Percentiles rank a stretch among this genome's conserved stretches.
These are phyloP conservation scores for Camellia lanceoleosa DNA, from an alignment of 148 eudicot genomes.

Conservation along the genomic window DNA sequence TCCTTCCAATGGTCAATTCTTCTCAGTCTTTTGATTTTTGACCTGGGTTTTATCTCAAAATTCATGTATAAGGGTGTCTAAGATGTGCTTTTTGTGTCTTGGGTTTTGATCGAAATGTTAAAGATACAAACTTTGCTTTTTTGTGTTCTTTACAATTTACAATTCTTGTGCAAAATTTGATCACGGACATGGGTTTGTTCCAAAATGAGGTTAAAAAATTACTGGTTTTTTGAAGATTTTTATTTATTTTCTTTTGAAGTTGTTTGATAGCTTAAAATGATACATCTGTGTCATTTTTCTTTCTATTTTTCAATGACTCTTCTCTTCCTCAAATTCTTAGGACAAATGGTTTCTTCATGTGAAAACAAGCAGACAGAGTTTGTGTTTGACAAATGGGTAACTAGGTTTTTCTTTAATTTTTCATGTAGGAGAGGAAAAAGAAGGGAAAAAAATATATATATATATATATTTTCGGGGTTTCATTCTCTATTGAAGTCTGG, in stretches of 20 bases:
- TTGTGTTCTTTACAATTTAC: neutral
- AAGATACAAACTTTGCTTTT: neutral
- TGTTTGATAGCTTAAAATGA: neutral
- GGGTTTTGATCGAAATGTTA: neutral
- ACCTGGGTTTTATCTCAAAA: conserved; percentile 7
- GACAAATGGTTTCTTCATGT: neutral
- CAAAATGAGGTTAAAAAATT: neutral
- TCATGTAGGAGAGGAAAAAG: too few relatives aligned
- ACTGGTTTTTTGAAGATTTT: neutral
- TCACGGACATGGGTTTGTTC: conserved; percentile 2
- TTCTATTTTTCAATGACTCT: neutral
- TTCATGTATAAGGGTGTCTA: too few relatives aligned
- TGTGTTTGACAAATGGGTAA: neutral
- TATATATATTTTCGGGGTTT: neutral
- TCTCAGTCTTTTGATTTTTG: neutral
- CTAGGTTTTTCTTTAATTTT: neutral
- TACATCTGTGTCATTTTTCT: neutral
- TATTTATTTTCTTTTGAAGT: neutral
- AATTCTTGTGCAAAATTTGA: neutral
- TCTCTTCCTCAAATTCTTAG: neutral
- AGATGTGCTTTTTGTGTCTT: neutral
- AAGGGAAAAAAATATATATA: too few relatives aligned
- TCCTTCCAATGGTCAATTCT: neutral
- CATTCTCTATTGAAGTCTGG: neutral
- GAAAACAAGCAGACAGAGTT: neutral